phyloP scores from a whole-genome alignment of 148 eudicot genomes.

The Chenopodium album region DNA sequence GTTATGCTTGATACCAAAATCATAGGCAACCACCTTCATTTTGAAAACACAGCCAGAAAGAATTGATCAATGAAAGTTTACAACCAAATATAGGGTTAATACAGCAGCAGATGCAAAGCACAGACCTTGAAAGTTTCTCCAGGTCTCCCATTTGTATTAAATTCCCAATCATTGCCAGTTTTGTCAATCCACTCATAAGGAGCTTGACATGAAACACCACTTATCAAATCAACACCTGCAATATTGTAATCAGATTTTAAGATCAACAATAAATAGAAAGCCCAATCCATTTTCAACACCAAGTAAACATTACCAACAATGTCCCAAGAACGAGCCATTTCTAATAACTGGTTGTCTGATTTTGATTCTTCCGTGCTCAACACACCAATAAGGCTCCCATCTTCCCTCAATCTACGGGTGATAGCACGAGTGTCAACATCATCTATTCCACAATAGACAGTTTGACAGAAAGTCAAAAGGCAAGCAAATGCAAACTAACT shows the following conservation, averaged over 20 bases:
- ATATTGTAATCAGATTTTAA: constrained; percentile 4
- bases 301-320: constrained; percentile 66
- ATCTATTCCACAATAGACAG: constrained; percentile 44
- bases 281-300: neutral
- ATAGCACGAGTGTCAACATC: constrained; percentile 98
- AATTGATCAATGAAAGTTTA: neutral
- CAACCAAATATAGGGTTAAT: neutral
- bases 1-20: constrained; percentile 90
- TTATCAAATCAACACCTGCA: constrained; percentile 90
- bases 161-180: constrained; percentile 78
- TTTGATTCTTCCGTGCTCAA: constrained; percentile 83
- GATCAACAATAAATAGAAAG: neutral
- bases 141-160: constrained; percentile 40
- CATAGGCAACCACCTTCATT: constrained; percentile 86
- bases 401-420: constrained; percentile 87
- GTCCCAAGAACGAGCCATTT: constrained; percentile 84
- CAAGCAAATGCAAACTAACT: neutral
- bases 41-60: neutral
- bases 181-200: constrained; percentile 85
- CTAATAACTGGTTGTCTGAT: constrained; percentile 76
- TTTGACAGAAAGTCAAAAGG: constrained; percentile 9
- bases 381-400: constrained; percentile 97
- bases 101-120: constrained; percentile 13
- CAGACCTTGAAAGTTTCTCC: constrained; percentile 66
- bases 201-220: constrained; percentile 73